Evolutionary conservation across 805 yeast species (phyloP), one percentile per base, ranked within the genome.

Genomic region (Zygosaccharomyces siamensis): DNA sequence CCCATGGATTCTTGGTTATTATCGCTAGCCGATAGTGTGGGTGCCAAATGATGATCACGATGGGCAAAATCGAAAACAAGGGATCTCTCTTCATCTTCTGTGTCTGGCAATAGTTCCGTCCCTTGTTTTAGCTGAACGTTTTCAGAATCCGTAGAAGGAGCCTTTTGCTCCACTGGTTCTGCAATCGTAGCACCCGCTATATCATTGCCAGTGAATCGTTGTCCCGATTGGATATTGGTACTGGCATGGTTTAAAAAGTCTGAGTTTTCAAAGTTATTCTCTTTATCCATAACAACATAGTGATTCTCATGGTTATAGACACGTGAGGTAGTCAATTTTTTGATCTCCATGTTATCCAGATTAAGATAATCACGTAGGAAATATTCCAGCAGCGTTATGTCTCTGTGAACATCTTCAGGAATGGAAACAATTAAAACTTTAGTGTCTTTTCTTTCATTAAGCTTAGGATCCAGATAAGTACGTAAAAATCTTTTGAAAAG

Each of bases 221-320:
- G 26, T 26, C 37, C 39, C 50, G 51, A 33, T 41, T 49, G 31
- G 20, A 26, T 7, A 30, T 41, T 41, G 18, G 23, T 5, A 18
- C 37, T 50, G 10, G 56, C 58, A 43, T 56, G 56, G n/a, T 59
- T 59, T 33, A 64, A 48, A 51, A 64, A 63, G 12, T 54, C 49
- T 24, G 60, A 56, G 43, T 63, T 63, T 35, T 57, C 55, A 43
- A 66, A 64, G 39, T 63, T 65, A 45, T 64, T 60, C 20, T 57
- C 37, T 4, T 50, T 56, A 49, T 68, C 70, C 14, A 58, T 58
- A 35, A 67, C 51, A 11, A 67, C 39, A 39, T 67, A 66, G 51
- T 66, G 68, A 24, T 61, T 60, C 48, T 68, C 71, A 37, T 64
- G 64, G 50, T 63, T 61, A 43, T 63, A 64, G 18, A 50, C 49